Evolutionary conservation across 352 stramenopile species (phyloP).

Genomic region (Globisporangium nodosum): DNA sequence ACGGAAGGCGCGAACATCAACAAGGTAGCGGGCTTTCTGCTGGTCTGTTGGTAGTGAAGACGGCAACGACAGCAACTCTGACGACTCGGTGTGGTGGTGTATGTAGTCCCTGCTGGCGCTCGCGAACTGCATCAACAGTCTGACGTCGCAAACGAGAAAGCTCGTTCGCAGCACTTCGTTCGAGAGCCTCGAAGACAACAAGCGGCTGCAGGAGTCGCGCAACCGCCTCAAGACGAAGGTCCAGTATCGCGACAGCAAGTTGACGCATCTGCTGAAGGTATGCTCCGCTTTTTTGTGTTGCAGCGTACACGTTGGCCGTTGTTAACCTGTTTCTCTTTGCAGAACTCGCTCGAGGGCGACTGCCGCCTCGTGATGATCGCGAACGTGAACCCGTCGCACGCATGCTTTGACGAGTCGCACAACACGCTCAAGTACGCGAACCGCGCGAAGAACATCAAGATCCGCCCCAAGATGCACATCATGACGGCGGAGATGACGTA

Average conservation of each 20-base stretch:
- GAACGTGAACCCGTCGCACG: slow-evolving; percentile 73
- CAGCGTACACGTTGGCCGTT: background rate
- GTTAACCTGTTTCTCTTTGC: background rate
- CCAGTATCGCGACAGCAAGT: slow-evolving; percentile 84
- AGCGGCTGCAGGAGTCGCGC: slow-evolving; percentile 20
- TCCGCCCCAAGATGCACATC: slow-evolving; percentile 78
- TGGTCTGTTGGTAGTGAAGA: background rate
- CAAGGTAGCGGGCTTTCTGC: slow-evolving; percentile 22
- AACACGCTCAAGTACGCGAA: slow-evolving; percentile 90
- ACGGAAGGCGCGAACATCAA: slow-evolving; percentile 68
- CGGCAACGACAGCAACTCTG: background rate
- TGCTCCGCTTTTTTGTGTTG: background rate
- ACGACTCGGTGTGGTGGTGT: background rate
- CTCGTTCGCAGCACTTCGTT: slow-evolving; percentile 28
- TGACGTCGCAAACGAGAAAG: slow-evolving; percentile 35
- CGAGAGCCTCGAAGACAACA: slow-evolving; percentile 18
- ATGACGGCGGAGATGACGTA: slow-evolving; percentile 68
- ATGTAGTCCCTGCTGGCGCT: slow-evolving; percentile 62
- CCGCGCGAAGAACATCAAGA: slow-evolving; percentile 90
- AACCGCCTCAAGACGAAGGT: slow-evolving; percentile 33
- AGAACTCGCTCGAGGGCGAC: slow-evolving; percentile 85
- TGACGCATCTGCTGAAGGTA: slow-evolving; percentile 84
- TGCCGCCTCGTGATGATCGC: slow-evolving; percentile 90
- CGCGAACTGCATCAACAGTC: slow-evolving; percentile 89
- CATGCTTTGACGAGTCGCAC: slow-evolving; percentile 84